These are phyloP conservation scores for Geosmithia putterillii DNA, from an alignment of 2,329 filamentous ascomycete species.

Conservation along the genomic window DNA sequence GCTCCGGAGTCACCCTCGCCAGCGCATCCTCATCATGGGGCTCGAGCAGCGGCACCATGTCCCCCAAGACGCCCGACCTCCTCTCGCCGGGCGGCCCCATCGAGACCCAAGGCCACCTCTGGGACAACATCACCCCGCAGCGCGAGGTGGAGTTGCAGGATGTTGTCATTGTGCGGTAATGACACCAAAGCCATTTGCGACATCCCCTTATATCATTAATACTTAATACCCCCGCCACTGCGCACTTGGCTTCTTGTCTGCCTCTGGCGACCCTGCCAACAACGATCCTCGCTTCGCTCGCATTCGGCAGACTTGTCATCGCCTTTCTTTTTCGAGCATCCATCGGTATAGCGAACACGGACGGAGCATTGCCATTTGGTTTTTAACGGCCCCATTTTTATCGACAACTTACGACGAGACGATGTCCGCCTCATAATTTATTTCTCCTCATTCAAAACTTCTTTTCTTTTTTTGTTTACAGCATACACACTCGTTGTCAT, in stretches of 20 bases:
- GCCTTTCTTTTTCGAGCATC: neutral
- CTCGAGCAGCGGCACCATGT: slow-evolving; percentile 35
- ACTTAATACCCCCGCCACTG: neutral
- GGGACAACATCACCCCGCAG: slow-evolving; percentile 22
- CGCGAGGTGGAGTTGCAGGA: slow-evolving; percentile 32
- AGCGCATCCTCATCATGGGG: slow-evolving; percentile 53
- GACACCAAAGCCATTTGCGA: neutral
- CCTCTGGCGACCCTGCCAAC: neutral
- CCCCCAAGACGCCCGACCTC: slow-evolving; percentile 32
- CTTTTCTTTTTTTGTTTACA: neutral
- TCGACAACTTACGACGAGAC: too few species aligned
- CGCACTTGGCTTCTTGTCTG: neutral
- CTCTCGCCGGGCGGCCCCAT: slow-evolving; percentile 17
- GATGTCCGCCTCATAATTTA: too few species aligned
- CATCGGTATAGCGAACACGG: neutral
- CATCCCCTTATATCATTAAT: neutral
- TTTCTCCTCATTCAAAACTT: neutral
- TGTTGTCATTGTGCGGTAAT: slow-evolving; percentile 27
- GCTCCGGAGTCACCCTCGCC: slow-evolving; percentile 83
- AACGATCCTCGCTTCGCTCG: neutral
- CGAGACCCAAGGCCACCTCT: slow-evolving; percentile 23
- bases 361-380: too few species aligned
- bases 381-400: too few species aligned
- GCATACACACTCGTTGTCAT: too few species aligned
- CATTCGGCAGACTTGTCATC: neutral